Evolutionary conservation across 169 alveolate genomes (phyloP).

Genomic region (Eimeria praecox): DNA sequence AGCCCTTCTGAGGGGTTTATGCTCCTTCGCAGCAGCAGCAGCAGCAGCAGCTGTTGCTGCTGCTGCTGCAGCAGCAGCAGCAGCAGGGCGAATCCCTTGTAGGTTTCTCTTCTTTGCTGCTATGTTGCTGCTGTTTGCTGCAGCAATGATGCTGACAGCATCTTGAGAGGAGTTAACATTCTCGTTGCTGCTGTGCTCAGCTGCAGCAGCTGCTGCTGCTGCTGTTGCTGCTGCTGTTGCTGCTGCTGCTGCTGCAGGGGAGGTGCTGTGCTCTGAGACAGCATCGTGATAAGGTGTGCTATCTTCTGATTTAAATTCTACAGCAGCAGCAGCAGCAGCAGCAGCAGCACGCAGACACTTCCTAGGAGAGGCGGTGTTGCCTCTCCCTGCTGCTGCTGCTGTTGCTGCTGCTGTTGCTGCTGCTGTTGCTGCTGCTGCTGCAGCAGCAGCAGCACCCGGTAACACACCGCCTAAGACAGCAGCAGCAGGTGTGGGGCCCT

Average conservation of each 20-base stretch:
- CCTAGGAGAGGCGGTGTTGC: not conserved
- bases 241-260: not conserved
- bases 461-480: too few relatives aligned
- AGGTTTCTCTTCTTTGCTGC: not conserved
- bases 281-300: conserved; percentile 11
- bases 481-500: too few relatives aligned
- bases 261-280: not conserved
- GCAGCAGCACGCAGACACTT: not conserved
- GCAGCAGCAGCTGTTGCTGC: not conserved
- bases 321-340: not conserved
- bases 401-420: not conserved
- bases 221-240: not conserved
- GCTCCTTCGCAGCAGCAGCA: not conserved
- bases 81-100: not conserved
- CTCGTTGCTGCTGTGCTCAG: not conserved
- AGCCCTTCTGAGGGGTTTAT: not conserved
- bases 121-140: not conserved
- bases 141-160: not conserved
- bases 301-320: not conserved
- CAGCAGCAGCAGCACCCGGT: conserved; percentile 31
- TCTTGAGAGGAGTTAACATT: conserved; percentile 1
- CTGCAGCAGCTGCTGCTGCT: not conserved
- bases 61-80: not conserved
- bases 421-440: not conserved
- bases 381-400: conserved; percentile 38